phyloP scores from a whole-genome alignment of 1,284 basidiomycete species.

The Boletus holoroseus region DNA sequence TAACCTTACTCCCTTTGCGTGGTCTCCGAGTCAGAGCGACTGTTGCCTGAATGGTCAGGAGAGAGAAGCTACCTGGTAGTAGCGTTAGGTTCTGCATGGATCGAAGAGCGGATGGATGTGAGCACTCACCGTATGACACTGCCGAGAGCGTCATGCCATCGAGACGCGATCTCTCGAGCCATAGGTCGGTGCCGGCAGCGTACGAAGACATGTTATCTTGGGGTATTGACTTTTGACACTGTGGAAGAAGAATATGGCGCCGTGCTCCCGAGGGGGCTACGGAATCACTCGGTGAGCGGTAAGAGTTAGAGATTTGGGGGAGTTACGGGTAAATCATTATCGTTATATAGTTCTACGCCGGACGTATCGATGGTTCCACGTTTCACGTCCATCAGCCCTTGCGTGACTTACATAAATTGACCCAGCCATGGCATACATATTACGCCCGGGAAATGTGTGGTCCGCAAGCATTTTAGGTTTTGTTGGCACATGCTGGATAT shows the following conservation, averaged over 20 bases:
- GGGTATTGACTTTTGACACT: not conserved
- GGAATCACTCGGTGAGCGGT: not conserved
- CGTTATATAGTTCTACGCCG: not conserved
- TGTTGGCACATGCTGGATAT: too few relatives aligned
- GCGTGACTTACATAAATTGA: not conserved
- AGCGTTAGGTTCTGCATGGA: not conserved
- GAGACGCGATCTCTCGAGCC: constrained; percentile 28
- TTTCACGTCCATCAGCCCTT: not conserved
- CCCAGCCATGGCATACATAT: too few relatives aligned
- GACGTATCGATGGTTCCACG: not conserved
- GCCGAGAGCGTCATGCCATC: constrained; percentile 22
- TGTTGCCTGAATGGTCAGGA: constrained; percentile 22
- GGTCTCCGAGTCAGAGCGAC: constrained; percentile 8
- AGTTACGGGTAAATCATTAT: too few relatives aligned
- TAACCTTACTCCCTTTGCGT: not conserved
- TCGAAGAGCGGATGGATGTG: not conserved
- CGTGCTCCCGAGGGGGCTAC: not conserved
- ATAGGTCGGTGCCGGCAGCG: constrained; percentile 20
- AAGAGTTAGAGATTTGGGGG: not conserved
- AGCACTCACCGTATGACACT: constrained; percentile 20
- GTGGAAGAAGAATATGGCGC: not conserved
- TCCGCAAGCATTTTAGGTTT: too few relatives aligned
- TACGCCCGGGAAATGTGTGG: too few relatives aligned
- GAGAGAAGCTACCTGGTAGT: constrained; percentile 19
- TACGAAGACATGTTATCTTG: constrained; percentile 19